Percentiles rank a stretch among this genome's conserved stretches.
phyloP scores from a whole-genome alignment of 2,329 filamentous ascomycete species.

The Pseudodiploospora longispora region DNA sequence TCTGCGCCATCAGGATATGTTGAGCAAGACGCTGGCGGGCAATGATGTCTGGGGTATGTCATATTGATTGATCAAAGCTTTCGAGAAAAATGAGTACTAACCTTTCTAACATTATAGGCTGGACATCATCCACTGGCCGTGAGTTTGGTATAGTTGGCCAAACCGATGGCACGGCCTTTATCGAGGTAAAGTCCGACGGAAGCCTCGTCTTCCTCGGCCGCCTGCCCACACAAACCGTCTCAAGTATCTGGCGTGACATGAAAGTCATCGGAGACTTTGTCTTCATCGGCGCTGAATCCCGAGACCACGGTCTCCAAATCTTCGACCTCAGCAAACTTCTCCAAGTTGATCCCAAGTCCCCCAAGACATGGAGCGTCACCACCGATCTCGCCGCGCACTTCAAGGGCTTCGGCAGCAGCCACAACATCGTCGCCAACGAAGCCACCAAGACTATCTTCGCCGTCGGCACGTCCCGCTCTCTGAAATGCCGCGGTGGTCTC shows the following conservation, averaged over 20 bases:
- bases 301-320: conserved; percentile 51
- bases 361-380: conserved; percentile 23
- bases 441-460: conserved; percentile 37
- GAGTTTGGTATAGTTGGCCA: conserved; percentile 43
- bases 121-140: conserved; percentile 37
- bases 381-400: conserved; percentile 29
- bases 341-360: conserved; percentile 33
- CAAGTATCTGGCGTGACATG: conserved; percentile 33
- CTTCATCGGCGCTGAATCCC: conserved; percentile 36
- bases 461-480: conserved; percentile 30
- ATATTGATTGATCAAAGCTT: neutral
- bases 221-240: conserved; percentile 32
- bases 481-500: conserved; percentile 38
- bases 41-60: conserved; percentile 27
- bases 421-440: conserved; percentile 44
- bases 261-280: conserved; percentile 28
- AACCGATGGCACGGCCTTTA: conserved; percentile 41
- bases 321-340: conserved; percentile 52
- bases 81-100: too few species aligned
- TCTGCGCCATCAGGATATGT: conserved; percentile 29
- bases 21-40: conserved; percentile 26
- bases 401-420: conserved; percentile 32
- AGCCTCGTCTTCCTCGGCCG: conserved; percentile 38
- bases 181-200: conserved; percentile 36
- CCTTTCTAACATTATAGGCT: conserved; percentile 19